Conservation (phyloP, 75 land plant species). For the Cryptomeria japonica region DNA sequence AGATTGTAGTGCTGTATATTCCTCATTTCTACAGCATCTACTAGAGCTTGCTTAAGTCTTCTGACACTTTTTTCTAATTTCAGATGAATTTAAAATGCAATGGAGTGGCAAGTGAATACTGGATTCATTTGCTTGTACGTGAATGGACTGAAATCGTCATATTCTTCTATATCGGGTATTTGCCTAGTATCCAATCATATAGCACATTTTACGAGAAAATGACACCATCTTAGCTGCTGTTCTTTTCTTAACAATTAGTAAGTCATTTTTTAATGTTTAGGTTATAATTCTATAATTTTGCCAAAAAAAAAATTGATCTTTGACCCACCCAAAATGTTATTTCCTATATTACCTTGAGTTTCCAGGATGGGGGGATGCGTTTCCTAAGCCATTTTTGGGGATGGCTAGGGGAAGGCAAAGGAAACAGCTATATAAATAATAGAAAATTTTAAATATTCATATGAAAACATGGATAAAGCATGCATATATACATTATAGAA, state of each 20-base stretch:
- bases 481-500: too few species aligned
- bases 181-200: neutral
- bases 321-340: neutral
- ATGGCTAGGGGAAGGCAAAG: too few species aligned
- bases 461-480: too few species aligned
- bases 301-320: neutral
- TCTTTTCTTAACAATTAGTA: neutral
- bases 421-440: too few species aligned
- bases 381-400: too few species aligned
- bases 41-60: neutral
- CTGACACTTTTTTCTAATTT: constrained; percentile 4
- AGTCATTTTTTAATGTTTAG: neutral
- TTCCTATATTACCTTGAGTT: too few species aligned
- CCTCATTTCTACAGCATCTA: neutral
- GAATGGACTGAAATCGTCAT: constrained; percentile 89
- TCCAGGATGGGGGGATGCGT: too few species aligned
- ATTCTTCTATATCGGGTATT: constrained; percentile 89
- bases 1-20: neutral
- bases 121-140: constrained; percentile 75
- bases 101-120: constrained; percentile 62
- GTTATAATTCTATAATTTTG: neutral
- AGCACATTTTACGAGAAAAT: neutral
- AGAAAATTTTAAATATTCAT: too few species aligned
- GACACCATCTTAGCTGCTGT: neutral
- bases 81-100: constrained; percentile 72